A percentile compares a stretch with the other conserved stretches of the same genome.
Conservation (phyloP, 495 filamentous ascomycete species). For the Penicillium soppii region DNA sequence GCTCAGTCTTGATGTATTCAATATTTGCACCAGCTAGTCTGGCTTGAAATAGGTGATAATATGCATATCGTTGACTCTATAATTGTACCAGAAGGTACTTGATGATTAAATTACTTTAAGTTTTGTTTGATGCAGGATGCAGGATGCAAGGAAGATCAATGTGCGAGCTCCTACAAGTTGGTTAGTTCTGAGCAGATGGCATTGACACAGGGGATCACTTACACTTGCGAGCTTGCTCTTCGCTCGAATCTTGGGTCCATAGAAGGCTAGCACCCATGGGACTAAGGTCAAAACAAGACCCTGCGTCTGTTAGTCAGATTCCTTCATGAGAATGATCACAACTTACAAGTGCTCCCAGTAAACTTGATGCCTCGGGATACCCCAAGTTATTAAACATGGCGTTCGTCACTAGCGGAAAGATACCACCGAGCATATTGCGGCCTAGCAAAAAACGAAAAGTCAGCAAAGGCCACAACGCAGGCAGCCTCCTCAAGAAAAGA, state of each 20-base stretch:
- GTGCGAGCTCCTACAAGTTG: constrained; percentile 28
- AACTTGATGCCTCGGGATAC: constrained; percentile 67
- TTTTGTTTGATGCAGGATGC: neutral
- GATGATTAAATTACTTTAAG: constrained; percentile 5
- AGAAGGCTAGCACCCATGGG: constrained; percentile 83
- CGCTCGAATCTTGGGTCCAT: constrained; percentile 73
- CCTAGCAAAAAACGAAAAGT: constrained; percentile 30
- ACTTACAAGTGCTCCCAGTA: constrained; percentile 70
- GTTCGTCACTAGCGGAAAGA: constrained; percentile 75
- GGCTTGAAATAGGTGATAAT: neutral
- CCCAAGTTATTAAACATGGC: constrained; percentile 71
- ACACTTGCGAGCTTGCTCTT: constrained; percentile 73
- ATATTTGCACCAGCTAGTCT: neutral
- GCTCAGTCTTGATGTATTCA: neutral
- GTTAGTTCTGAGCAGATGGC: constrained; percentile 8
- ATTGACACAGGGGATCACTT: constrained; percentile 12
- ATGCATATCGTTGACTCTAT: constrained; percentile 4
- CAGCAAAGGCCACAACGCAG: neutral
- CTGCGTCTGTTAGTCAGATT: constrained; percentile 18
- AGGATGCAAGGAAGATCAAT: constrained; percentile 11
- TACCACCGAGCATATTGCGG: constrained; percentile 79
- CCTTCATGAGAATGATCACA: neutral
- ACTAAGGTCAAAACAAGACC: constrained; percentile 70
- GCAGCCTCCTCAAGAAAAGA: neutral
- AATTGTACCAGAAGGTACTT: neutral